phyloP scores from a whole-genome alignment of 2,329 filamentous ascomycete genomes.

The Ophiostoma himal-ulmi region DNA sequence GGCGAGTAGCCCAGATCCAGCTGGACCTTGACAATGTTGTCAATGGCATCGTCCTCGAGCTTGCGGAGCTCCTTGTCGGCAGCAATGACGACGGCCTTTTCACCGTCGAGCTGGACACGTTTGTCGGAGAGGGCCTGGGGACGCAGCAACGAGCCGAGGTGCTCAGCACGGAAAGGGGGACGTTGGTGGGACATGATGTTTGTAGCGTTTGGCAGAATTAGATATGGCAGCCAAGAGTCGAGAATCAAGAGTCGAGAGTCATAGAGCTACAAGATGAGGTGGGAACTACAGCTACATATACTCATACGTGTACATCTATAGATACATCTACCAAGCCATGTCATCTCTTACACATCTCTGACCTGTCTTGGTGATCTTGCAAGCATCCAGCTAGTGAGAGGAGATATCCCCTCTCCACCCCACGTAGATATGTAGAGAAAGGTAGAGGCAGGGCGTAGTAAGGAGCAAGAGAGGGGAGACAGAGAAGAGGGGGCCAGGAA shows the following conservation, averaged over 20 bases:
- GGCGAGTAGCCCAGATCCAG: constrained; percentile 51
- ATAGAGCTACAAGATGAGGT: not conserved
- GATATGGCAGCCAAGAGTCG: not conserved
- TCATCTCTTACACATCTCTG: constrained; percentile 11
- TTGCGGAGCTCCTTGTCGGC: constrained; percentile 42
- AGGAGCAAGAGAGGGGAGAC: not conserved
- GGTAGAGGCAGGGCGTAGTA: not conserved
- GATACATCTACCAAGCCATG: not conserved
- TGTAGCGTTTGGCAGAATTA: not conserved
- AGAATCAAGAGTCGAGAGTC: not conserved
- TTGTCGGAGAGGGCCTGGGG: constrained; percentile 55
- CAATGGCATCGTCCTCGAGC: constrained; percentile 54
- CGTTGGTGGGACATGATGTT: constrained; percentile 26
- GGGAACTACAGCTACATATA: not conserved
- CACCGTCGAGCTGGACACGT: constrained; percentile 33
- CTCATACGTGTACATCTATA: not conserved
- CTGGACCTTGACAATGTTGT: constrained; percentile 54
- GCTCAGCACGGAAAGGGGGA: constrained; percentile 67
- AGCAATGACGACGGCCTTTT: constrained; percentile 36
- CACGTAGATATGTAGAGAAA: not conserved
- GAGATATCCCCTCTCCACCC: not conserved
- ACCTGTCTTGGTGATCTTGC: not conserved
- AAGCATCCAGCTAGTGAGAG: not conserved
- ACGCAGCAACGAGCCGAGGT: constrained; percentile 68
- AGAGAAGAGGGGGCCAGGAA: not conserved